A percentile compares a stretch with the other conserved stretches of the same genome.
These are phyloP conservation scores for Raddia distichophylla DNA, from an alignment of 176 grass and related monocot genomes.

Conservation along the genomic window DNA sequence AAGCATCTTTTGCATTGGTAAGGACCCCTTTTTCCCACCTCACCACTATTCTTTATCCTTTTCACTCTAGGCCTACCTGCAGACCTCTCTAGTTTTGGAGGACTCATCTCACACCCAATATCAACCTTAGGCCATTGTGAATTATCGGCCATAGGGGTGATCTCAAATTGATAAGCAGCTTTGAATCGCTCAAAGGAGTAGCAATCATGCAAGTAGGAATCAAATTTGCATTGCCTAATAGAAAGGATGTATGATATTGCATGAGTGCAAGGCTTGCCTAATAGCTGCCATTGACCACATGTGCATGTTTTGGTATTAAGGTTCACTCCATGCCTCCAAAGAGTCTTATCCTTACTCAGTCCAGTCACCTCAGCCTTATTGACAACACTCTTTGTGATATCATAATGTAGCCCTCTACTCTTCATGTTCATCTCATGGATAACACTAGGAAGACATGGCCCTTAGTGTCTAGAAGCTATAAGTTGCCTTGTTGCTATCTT, in stretches of 20 bases:
- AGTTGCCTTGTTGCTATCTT: not conserved
- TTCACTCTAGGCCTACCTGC: not conserved
- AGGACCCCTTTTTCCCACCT: slow-evolving; percentile 3
- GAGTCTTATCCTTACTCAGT: not conserved
- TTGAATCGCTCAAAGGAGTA: not conserved
- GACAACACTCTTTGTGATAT: not conserved
- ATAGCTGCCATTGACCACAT: not conserved
- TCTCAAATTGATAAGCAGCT: not conserved
- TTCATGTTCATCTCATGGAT: slow-evolving; percentile 8
- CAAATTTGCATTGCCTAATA: not conserved
- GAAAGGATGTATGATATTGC: not conserved
- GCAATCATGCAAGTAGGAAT: slow-evolving; percentile 13
- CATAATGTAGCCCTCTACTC: not conserved
- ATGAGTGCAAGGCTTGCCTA: slow-evolving; percentile 26
- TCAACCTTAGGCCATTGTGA: not conserved
- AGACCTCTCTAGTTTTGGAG: not conserved
- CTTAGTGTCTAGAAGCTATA: not conserved
- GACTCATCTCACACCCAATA: not conserved
- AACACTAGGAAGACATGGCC: slow-evolving; percentile 18
- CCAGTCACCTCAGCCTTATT: not conserved
- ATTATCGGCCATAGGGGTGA: not conserved
- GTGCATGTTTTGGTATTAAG: not conserved
- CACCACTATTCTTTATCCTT: slow-evolving; percentile 9
- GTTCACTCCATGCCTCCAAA: slow-evolving; percentile 14
- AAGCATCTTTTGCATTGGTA: slow-evolving; percentile 27